Evolutionary conservation across 148 eudicot species (phyloP), one percentile per base, ranked within the genome.

Genomic region (Heliosperma pusillum): DNA sequence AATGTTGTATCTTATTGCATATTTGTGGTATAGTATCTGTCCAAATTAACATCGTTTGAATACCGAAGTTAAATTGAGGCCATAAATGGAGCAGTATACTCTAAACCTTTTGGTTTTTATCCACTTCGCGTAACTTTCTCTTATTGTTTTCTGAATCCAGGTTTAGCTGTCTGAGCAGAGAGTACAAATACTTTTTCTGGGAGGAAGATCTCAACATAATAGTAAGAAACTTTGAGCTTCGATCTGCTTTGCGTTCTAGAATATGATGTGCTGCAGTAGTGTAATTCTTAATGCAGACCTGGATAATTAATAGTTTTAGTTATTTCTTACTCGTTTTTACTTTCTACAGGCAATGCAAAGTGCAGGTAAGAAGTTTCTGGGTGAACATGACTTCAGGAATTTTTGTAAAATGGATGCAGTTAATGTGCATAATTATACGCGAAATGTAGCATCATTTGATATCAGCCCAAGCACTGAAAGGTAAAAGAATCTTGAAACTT

Each of bases 361-460:
- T 79, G 97, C 98, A 59, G 91, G 93, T 71, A 85, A 78, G 88
- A 88, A 85, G 81, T 87, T 89, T 74, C 11, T 90, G 64, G 98
- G 98, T 62, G 98, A 94, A 79, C 97, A 94, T 75, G 98, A 94
- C 82, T 94, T 94, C 80, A 86, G 98, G 80, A 94, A 91, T 76
- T 91, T 94, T 78, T 94, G 98, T 81, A 94, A 94, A 88, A 94
- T 94, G 97, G 98, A 94, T 87, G 97, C 97, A 70, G 74, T 82
- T 24, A 90, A 88, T 78, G 98, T 94, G 81, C 98, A 90, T 82
- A 90, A 84, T 72, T 94, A 87, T 79, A 85, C 70, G 80, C 90
- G 98, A 79, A 75, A 62, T 74, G 83, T 94, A 62, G 79, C 77
- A 52, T 84, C 80, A 29, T 88, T 91, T 62, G 88, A 88, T 75